Evolutionary conservation across 1,139 yeast genomes (phyloP).

Genomic region (Protomyces gravidus): DNA sequence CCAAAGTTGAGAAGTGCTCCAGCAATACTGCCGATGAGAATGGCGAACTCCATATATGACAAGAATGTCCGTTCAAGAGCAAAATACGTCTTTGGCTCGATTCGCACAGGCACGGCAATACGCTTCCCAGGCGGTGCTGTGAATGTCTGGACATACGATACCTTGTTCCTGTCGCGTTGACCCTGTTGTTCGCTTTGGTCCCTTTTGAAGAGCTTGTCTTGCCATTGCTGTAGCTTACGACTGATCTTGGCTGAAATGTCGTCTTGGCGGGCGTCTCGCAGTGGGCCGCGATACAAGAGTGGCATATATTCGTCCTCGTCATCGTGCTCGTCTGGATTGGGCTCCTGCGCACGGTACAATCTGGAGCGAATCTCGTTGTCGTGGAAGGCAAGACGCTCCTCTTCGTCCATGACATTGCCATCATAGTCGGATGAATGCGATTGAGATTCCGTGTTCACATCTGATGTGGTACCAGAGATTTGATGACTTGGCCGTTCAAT

Average conservation of each 20-base stretch:
- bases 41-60: conserved; percentile 95
- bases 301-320: conserved; percentile 28
- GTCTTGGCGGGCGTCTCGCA: conserved; percentile 20
- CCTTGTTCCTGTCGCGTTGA: conserved; percentile 3
- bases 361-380: conserved; percentile 20
- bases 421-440: conserved; percentile 41
- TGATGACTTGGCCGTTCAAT: conserved; percentile 51
- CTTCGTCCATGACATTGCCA: conserved; percentile 42
- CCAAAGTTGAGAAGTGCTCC: conserved; percentile 93
- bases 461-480: conserved; percentile 40
- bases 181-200: conserved; percentile 15
- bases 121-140: conserved; percentile 75
- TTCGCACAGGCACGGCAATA: conserved; percentile 93
- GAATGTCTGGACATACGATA: conserved; percentile 29
- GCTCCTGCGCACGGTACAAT: conserved; percentile 10
- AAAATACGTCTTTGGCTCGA: conserved; percentile 96
- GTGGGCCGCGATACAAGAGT: conserved; percentile 10
- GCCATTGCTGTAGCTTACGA: neutral
- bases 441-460: conserved; percentile 42
- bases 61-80: conserved; percentile 97
- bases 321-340: conserved; percentile 16
- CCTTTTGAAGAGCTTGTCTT: conserved; percentile 6
- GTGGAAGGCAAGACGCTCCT: conserved; percentile 36
- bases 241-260: conserved; percentile 10
- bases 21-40: conserved; percentile 87